phyloP scores from a whole-genome alignment of 169 alveolate species.

The Plasmodium inui region DNA sequence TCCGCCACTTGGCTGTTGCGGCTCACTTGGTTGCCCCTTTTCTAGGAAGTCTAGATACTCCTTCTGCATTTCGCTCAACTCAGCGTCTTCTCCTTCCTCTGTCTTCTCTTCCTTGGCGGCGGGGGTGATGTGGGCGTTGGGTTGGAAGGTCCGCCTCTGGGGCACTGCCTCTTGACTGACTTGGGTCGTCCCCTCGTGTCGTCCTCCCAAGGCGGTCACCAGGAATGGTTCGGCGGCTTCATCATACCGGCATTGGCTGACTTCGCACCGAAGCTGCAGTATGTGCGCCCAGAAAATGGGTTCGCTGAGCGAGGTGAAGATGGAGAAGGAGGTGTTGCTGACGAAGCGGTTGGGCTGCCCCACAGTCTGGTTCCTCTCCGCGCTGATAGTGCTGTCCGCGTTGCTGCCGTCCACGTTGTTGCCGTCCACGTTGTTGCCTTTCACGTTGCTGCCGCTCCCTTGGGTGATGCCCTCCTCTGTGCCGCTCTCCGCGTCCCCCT shows the following conservation, averaged over 20 bases:
- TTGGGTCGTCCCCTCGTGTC: neutral
- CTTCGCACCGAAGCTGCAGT: neutral
- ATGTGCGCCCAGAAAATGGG: constrained; percentile 7
- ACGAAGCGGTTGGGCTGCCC: neutral
- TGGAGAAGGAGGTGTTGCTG: constrained; percentile 12
- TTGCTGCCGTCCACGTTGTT: neutral
- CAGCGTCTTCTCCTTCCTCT: constrained; percentile 1
- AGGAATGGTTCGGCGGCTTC: neutral
- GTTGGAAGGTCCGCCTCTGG: neutral
- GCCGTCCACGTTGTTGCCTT: neutral
- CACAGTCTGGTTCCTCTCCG: neutral
- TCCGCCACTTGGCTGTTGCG: neutral
- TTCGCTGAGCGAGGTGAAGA: constrained; percentile 44
- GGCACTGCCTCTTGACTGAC: neutral
- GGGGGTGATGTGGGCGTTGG: neutral
- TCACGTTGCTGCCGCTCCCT: neutral
- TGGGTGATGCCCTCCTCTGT: too few species aligned
- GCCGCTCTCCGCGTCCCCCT: neutral
- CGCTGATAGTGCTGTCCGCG: neutral
- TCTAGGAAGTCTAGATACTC: constrained; percentile 21
- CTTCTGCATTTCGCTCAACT: constrained; percentile 18
- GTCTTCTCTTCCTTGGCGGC: neutral
- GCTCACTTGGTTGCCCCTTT: neutral
- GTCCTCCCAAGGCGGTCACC: neutral
- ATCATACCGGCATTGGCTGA: constrained; percentile 9